Percentiles rank a stretch among this genome's conserved stretches.
Evolutionary conservation across 139 green algal species (phyloP).

Genomic region (Trebouxia sp.): DNA sequence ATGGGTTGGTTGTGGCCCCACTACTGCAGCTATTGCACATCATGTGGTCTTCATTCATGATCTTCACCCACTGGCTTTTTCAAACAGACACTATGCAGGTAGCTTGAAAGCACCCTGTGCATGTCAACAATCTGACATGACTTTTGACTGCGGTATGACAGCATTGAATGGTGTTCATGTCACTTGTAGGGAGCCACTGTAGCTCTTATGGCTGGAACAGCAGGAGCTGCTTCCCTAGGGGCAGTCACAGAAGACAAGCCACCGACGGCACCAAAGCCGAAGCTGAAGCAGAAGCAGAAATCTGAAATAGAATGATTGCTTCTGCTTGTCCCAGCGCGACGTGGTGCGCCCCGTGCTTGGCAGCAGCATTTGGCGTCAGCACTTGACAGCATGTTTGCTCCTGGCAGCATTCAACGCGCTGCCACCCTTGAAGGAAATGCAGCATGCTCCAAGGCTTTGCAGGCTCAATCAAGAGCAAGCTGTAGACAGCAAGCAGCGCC

Average conservation of each 20-base stretch:
- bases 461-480: no score
- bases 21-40: background rate
- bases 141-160: background rate
- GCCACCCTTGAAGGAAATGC: no score
- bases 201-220: slow-evolving; percentile 8
- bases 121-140: background rate
- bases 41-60: background rate
- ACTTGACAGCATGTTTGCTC: no score
- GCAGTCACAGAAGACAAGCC: background rate
- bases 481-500: no score
- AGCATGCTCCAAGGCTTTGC: no score
- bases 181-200: background rate
- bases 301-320: background rate
- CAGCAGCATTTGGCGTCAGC: no score
- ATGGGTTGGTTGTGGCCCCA: background rate
- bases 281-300: background rate
- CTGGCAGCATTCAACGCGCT: no score
- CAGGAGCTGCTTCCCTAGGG: slow-evolving; percentile 1
- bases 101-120: background rate
- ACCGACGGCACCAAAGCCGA: background rate
- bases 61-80: slow-evolving; percentile 66
- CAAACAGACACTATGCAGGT: no score
- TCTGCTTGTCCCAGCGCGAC: no score
- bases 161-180: no score
- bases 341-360: no score